A percentile compares a stretch with the other conserved stretches of the same genome.
These are phyloP conservation scores for Alternaria triticimaculans DNA, from an alignment of 2,329 filamentous ascomycete genomes.

Conservation along the genomic window DNA sequence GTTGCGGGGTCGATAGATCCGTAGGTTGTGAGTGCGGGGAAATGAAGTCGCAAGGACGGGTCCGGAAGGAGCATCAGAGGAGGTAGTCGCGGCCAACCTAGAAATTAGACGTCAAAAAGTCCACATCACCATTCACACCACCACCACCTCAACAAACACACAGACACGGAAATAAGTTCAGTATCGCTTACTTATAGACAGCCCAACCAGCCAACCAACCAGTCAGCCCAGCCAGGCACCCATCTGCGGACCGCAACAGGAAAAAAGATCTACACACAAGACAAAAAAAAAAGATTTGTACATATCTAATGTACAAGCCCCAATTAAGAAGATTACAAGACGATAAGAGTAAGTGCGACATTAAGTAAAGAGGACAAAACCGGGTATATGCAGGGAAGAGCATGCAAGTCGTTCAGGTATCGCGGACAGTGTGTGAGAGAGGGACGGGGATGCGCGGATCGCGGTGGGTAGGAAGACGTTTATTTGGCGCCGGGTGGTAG, in stretches of 20 bases:
- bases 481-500: conserved; percentile 48
- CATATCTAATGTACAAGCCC: not conserved
- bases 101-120: not conserved
- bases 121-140: not conserved
- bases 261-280: not conserved
- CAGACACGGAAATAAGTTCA: not conserved
- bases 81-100: not conserved
- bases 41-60: not conserved
- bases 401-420: conserved; percentile 45
- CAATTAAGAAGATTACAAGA: conserved; percentile 10
- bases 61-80: not conserved
- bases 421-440: conserved; percentile 12
- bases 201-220: not conserved
- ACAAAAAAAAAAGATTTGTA: not conserved
- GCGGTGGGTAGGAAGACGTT: not conserved
- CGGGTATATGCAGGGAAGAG: conserved; percentile 49
- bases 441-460: not conserved
- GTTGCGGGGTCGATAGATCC: not conserved
- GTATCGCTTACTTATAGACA: not conserved
- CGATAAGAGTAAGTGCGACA: conserved; percentile 3
- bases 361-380: conserved; percentile 27
- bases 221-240: not conserved
- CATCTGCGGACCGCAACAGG: not conserved
- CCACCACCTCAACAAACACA: not conserved
- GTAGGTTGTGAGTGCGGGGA: not conserved